phyloP scores from a whole-genome alignment of 2,329 filamentous ascomycete genomes.

The Nothopassalora personata region DNA sequence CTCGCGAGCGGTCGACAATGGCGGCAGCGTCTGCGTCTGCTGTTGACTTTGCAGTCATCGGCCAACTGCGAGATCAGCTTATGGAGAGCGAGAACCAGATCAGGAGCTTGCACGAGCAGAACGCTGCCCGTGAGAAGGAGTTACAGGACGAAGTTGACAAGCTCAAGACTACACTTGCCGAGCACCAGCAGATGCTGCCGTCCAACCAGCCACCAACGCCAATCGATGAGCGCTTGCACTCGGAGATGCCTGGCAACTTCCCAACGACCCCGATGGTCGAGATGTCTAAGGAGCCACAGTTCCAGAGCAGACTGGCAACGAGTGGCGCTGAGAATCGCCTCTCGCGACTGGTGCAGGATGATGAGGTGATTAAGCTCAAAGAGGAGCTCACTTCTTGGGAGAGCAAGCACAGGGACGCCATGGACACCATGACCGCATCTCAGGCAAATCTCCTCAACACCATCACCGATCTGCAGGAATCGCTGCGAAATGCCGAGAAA shows the following conservation, averaged over 20 bases:
- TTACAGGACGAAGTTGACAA: conserved; percentile 65
- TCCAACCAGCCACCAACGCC: conserved; percentile 20
- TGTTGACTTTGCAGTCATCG: conserved; percentile 86
- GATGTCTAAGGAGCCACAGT: conserved; percentile 24
- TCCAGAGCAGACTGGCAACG: conserved; percentile 22
- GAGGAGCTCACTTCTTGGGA: conserved; percentile 71
- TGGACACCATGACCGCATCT: conserved; percentile 65
- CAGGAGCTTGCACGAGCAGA: conserved; percentile 63
- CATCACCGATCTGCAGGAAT: conserved; percentile 67
- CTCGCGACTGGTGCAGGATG: conserved; percentile 23
- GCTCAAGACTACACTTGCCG: conserved; percentile 54
- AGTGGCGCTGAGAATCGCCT: conserved; percentile 15
- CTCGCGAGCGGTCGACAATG: conserved; percentile 85
- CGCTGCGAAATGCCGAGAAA: conserved; percentile 39
- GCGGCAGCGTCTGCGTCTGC: conserved; percentile 61
- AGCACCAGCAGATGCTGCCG: conserved; percentile 23
- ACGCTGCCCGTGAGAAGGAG: conserved; percentile 69
- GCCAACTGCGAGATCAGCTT: conserved; percentile 80
- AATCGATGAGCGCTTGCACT: conserved; percentile 13
- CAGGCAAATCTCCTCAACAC: conserved; percentile 68
- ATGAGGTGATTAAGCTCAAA: conserved; percentile 61
- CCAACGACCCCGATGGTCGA: conserved; percentile 33
- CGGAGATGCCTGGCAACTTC: conserved; percentile 36
- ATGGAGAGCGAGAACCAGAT: conserved; percentile 79
- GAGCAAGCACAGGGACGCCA: conserved; percentile 63